These are phyloP conservation scores for Boletus rufocinnamomeus DNA, from an alignment of 768 basidiomycete genomes.

Conservation along the genomic window DNA sequence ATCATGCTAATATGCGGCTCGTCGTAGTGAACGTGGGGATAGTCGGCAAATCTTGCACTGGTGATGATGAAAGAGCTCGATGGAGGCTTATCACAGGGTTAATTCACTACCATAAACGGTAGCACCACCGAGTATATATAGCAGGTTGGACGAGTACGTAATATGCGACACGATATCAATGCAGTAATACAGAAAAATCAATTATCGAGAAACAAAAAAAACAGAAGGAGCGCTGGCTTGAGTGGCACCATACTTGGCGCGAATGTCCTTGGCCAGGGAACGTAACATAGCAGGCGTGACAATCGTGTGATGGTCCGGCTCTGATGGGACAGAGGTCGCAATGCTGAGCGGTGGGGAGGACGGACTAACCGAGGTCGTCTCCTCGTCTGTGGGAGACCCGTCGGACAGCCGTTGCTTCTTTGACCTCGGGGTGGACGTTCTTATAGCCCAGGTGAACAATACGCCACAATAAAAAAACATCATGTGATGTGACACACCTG, in stretches of 20 bases:
- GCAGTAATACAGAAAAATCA: not conserved
- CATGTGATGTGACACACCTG: conserved; percentile 37
- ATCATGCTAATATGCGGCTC: conserved; percentile 13
- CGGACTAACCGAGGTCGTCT: conserved; percentile 24
- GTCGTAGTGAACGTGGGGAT: not conserved
- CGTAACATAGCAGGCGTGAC: conserved; percentile 70
- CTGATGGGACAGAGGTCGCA: conserved; percentile 43
- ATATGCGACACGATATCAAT: conserved; percentile 2
- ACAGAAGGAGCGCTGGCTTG: conserved; percentile 1
- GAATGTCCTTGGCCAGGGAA: conserved; percentile 33
- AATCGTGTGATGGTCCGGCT: conserved; percentile 33
- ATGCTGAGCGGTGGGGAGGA: conserved; percentile 50
- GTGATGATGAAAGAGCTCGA: conserved; percentile 6
- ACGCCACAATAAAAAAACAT: not conserved
- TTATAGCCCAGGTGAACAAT: conserved; percentile 15
- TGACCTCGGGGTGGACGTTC: conserved; percentile 25
- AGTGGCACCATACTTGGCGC: conserved; percentile 32
- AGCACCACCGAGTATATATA: not conserved
- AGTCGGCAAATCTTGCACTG: conserved; percentile 7
- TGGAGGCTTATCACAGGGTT: not conserved
- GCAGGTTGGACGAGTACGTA: conserved; percentile 7
- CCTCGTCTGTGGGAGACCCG: conserved; percentile 34
- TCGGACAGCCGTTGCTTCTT: conserved; percentile 50
- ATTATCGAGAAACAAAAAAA: conserved; percentile 14
- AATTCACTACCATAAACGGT: conserved; percentile 21